These are phyloP conservation scores for Metschnikowia continentalis DNA, from an alignment of 805 yeast species.

Conservation along the genomic window DNA sequence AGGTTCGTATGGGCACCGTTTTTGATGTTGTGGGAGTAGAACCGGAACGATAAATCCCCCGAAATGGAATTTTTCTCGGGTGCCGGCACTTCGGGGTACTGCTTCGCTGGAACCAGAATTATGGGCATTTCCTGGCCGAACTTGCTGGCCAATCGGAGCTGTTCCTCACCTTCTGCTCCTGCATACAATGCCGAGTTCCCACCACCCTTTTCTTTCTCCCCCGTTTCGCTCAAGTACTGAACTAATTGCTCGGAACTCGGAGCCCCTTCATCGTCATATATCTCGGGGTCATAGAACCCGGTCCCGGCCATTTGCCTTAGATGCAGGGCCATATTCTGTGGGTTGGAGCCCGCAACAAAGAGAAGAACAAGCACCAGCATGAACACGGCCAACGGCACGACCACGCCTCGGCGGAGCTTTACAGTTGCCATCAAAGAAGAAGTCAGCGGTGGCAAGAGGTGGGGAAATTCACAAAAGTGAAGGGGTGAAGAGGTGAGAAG, in stretches of 20 bases:
- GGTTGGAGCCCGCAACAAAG: conserved; percentile 13
- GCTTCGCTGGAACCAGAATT: neutral
- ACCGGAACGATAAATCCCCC: conserved; percentile 22
- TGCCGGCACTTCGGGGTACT: conserved; percentile 14
- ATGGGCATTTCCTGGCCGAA: neutral
- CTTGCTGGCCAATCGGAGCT: neutral
- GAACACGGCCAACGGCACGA: neutral
- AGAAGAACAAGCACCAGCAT: neutral
- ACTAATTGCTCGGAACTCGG: neutral
- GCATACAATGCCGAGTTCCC: no score
- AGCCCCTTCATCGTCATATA: neutral
- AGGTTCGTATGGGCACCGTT: conserved; percentile 25
- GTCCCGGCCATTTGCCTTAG: conserved; percentile 7
- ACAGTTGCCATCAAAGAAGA: neutral
- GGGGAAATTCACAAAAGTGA: neutral
- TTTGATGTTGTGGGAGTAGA: conserved; percentile 36
- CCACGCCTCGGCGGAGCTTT: conserved; percentile 4
- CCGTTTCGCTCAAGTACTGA: neutral
- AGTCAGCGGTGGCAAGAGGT: neutral
- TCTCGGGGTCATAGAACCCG: conserved; percentile 5
- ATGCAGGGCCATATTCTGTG: conserved; percentile 14
- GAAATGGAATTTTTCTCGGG: conserved; percentile 9
- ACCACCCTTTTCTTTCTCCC: neutral
- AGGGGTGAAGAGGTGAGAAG: no score
- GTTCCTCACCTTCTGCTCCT: neutral